Evolutionary conservation across 2,329 filamentous ascomycete species (phyloP), one percentile per base, ranked within the genome.

Genomic region (Diplodia scrobiculata): DNA sequence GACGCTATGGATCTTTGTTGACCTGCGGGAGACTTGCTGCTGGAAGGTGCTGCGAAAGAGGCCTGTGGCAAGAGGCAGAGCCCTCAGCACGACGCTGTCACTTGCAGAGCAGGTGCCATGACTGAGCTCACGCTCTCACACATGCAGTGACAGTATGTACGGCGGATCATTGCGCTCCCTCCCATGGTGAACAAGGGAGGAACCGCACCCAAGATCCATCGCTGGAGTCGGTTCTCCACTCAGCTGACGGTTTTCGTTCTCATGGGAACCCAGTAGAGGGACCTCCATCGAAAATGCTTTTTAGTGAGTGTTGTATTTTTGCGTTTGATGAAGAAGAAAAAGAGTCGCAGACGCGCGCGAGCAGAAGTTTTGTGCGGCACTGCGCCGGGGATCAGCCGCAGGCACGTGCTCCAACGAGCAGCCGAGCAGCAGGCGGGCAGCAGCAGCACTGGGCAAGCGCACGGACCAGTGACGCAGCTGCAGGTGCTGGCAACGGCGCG

Each of bases 161-260:
- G 79, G 78, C 82, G 81, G 81, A 84, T 84, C 83, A 84, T 84
- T 85, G 83, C 83, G 83, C 78, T 84, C 82, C 79, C 82, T 80
- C 74, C 80, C 82, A 84, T 75, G 67, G 75, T 73, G 67, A 70
- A 70, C 77, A 78, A 72, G 77, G 73, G 74, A 82, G 82, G 78
- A 79, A 84, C 81, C 83, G 83, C 83, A 84, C 83, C 83, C 83
- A 84, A 84, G 82, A 84, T 81, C 82, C 76, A 81, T 78, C 77
- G 72, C 69, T 74, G 68, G 68, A 70, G 67, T 74, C 79, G 77
- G 71, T 71, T 84, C 82, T 84, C 78, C 82, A 84, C 83, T 82
- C 81, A 79, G 77, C 80, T 78, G 81, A 84, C 82, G 82, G 83
- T 84, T 84, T 83, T 82, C 82, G 76, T 82, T 80, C 79, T 84